phyloP scores from a whole-genome alignment of 805 yeast genomes.

The Isabelozyma heimii region DNA sequence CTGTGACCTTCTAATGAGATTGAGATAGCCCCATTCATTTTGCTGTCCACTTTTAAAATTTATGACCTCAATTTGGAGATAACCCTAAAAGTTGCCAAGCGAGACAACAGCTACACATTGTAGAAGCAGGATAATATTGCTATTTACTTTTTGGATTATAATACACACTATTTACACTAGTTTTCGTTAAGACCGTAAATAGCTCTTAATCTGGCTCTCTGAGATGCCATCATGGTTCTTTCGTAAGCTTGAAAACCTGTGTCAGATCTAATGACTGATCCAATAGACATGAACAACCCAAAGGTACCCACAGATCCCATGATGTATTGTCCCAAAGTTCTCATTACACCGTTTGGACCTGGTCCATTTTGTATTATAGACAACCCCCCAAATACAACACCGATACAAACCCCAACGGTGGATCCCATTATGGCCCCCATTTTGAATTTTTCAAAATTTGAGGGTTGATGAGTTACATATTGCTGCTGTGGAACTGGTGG shows the following conservation, averaged over 20 bases:
- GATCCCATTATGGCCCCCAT: constrained; percentile 98
- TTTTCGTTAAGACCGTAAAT: constrained; percentile 15
- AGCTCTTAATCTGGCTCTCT: constrained; percentile 26
- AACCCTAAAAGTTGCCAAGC: no score
- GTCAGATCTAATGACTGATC: constrained; percentile 87
- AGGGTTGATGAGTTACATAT: constrained; percentile 57
- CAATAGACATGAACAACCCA: constrained; percentile 94
- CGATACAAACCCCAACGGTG: constrained; percentile 90
- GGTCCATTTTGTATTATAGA: constrained; percentile 91
- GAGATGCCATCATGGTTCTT: constrained; percentile 27
- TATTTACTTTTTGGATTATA: neutral
- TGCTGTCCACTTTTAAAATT: no score
- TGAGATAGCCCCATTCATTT: no score
- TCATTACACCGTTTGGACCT: constrained; percentile 97
- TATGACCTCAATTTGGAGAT: no score
- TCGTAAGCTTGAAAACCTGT: constrained; percentile 30
- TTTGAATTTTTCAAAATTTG: constrained; percentile 93
- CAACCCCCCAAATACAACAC: constrained; percentile 90
- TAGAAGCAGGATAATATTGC: neutral
- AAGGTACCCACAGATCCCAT: constrained; percentile 96
- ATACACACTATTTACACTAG: neutral
- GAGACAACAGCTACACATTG: neutral
- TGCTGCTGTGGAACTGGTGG: constrained; percentile 73
- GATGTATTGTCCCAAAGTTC: constrained; percentile 95
- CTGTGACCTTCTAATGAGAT: no score